These are phyloP conservation scores for Pterocarpus santalinus DNA, from an alignment of 306 rosid species.

Conservation along the genomic window DNA sequence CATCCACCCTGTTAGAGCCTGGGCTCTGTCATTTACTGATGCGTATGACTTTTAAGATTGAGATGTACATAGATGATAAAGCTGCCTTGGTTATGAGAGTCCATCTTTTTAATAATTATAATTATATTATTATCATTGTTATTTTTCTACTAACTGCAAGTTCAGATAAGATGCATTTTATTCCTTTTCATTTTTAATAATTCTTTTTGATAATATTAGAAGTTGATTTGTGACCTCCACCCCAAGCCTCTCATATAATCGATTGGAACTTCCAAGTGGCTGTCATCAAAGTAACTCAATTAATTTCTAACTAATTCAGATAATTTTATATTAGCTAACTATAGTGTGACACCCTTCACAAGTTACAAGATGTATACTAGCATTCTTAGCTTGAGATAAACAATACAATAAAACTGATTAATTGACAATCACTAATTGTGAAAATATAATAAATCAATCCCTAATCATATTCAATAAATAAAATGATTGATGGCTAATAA, in stretches of 20 bases:
- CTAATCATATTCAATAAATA: too few species aligned
- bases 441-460: too few species aligned
- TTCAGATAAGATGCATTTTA: conserved; percentile 12
- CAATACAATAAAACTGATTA: too few species aligned
- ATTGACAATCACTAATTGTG: too few species aligned
- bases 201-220: neutral
- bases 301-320: neutral
- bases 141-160: conserved; percentile 3
- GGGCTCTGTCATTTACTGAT: conserved; percentile 15
- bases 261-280: too few species aligned
- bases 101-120: conserved; percentile 24
- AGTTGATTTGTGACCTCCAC: neutral
- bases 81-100: conserved; percentile 25
- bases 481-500: too few species aligned
- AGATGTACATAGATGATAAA: too few species aligned
- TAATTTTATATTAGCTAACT: too few species aligned
- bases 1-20: conserved; percentile 7
- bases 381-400: too few species aligned
- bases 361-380: too few species aligned
- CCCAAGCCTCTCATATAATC: neutral
- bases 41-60: neutral
- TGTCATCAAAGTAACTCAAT: too few species aligned
- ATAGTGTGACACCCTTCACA: too few species aligned
- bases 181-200: neutral
- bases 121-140: neutral